A percentile compares a stretch with the other conserved stretches of the same genome.
phyloP scores from a whole-genome alignment of 257 asterid genomes.

The Henckelia pumila region DNA sequence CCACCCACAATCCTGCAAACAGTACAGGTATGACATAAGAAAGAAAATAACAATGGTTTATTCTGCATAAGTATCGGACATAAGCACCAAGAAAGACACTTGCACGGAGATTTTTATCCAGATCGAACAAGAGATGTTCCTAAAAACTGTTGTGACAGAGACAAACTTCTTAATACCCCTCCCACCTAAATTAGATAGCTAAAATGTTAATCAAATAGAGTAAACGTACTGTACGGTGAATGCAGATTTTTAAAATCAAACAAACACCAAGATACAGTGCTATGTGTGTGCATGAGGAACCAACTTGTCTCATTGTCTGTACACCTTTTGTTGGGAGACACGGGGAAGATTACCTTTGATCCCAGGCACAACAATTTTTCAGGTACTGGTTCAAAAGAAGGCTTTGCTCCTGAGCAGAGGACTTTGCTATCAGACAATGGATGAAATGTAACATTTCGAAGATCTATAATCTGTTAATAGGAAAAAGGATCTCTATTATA shows the following conservation, averaged over 20 bases:
- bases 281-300: slow-evolving; percentile 1
- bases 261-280: not conserved
- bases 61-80: slow-evolving; percentile 3
- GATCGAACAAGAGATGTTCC: not conserved
- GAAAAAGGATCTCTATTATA: slow-evolving; percentile 18
- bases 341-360: slow-evolving; percentile 55
- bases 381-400: slow-evolving; percentile 52
- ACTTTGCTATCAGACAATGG: slow-evolving; percentile 64
- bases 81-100: slow-evolving; percentile 12
- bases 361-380: slow-evolving; percentile 66
- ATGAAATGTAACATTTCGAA: slow-evolving; percentile 71
- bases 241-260: not conserved
- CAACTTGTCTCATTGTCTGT: not conserved
- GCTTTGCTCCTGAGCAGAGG: slow-evolving; percentile 89
- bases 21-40: slow-evolving; percentile 17
- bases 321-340: slow-evolving; percentile 5
- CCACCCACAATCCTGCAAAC: slow-evolving; percentile 79
- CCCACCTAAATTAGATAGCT: not conserved
- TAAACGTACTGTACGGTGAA: not conserved
- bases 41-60: slow-evolving; percentile 3
- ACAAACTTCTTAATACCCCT: not conserved
- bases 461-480: slow-evolving; percentile 60
- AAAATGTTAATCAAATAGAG: not conserved
- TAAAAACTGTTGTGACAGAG: not conserved
- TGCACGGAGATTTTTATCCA: not conserved